Evolutionary conservation across 164 flowering plant genomes (phyloP).

Genomic region (Piper longum): DNA sequence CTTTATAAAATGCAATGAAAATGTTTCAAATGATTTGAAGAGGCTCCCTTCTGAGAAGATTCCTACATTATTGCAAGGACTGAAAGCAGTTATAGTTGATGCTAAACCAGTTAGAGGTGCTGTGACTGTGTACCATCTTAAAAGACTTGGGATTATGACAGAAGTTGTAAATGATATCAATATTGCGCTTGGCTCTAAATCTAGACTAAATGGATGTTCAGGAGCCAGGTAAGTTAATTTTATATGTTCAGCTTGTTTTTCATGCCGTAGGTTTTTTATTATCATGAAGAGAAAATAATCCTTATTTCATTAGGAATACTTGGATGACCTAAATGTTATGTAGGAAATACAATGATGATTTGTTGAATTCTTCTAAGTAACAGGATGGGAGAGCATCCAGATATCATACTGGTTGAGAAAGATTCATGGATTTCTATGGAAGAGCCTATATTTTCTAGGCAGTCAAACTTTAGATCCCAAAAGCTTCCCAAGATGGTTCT

Average conservation of each 20-base stretch:
- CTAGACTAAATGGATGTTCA: constrained; percentile 29
- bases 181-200: constrained; percentile 18
- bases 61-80: constrained; percentile 45
- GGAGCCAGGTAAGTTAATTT: constrained; percentile 31
- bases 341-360: background rate
- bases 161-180: constrained; percentile 37
- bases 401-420: constrained; percentile 72
- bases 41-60: constrained; percentile 32
- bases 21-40: constrained; percentile 18
- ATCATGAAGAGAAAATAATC: background rate
- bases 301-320: background rate
- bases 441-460: constrained; percentile 23
- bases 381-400: constrained; percentile 39
- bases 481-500: constrained; percentile 55
- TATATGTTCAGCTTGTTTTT: background rate
- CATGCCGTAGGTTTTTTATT: background rate
- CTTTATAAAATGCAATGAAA: constrained; percentile 38
- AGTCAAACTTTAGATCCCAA: constrained; percentile 20
- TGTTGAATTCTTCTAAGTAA: constrained; percentile 1
- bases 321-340: background rate
- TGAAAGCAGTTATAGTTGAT: constrained; percentile 73
- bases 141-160: constrained; percentile 63
- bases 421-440: constrained; percentile 57
- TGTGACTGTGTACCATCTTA: constrained; percentile 74
- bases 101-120: constrained; percentile 70